These are phyloP conservation scores for Gomphus bonarii DNA, from an alignment of 1,284 basidiomycete genomes.

Conservation along the genomic window DNA sequence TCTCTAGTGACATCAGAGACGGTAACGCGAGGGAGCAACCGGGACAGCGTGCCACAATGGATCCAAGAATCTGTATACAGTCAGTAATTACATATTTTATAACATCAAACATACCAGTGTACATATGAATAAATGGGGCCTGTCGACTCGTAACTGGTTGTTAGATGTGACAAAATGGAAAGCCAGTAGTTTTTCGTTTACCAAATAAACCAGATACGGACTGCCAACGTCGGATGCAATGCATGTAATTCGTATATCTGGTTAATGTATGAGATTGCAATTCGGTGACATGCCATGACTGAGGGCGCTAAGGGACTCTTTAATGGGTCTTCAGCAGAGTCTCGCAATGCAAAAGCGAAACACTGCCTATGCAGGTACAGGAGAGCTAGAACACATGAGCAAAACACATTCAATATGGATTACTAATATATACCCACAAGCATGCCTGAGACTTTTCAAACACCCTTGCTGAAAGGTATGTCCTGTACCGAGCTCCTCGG, in stretches of 20 bases:
- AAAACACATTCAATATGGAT: background rate
- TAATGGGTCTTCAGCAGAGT: constrained; percentile 14
- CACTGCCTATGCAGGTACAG: constrained; percentile 15
- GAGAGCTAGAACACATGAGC: constrained; percentile 3
- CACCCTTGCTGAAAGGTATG: constrained; percentile 1
- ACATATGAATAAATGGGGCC: constrained; percentile 7
- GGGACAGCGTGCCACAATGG: constrained; percentile 14
- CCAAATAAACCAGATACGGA: constrained; percentile 11
- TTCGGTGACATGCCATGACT: constrained; percentile 14
- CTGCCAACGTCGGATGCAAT: background rate
- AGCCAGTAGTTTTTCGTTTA: background rate
- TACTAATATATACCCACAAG: constrained; percentile 3
- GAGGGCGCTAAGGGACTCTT: constrained; percentile 14
- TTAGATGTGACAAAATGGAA: background rate
- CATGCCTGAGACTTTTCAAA: constrained; percentile 6
- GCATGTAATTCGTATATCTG: background rate
- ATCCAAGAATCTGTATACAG: constrained; percentile 13
- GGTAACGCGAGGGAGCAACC: constrained; percentile 9
- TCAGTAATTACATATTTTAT: background rate
- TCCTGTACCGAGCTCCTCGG: background rate
- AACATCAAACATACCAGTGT: constrained; percentile 4
- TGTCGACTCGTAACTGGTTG: background rate
- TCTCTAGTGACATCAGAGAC: constrained; percentile 14
- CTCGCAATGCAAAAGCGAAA: constrained; percentile 14
- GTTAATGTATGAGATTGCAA: constrained; percentile 7